These are phyloP conservation scores for Bipolaris sorokiniana DNA, from an alignment of 2,329 filamentous ascomycete species.

Conservation along the genomic window DNA sequence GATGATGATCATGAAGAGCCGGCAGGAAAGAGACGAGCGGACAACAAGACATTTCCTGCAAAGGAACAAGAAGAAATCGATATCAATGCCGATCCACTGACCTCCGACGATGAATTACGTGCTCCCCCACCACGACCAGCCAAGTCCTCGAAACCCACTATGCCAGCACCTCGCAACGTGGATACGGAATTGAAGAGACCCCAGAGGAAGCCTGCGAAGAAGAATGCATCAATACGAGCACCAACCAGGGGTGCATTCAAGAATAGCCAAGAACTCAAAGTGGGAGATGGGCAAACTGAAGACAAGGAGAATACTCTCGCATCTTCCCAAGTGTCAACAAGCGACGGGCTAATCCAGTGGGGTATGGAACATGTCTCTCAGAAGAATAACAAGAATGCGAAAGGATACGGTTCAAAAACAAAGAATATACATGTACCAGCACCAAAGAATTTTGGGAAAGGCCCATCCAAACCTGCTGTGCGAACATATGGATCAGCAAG, in stretches of 20 bases:
- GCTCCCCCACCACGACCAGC: slow-evolving; percentile 8
- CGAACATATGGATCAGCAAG: slow-evolving; percentile 2
- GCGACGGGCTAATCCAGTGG: slow-evolving; percentile 6
- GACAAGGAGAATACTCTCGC: slow-evolving; percentile 28
- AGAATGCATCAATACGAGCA: slow-evolving; percentile 6
- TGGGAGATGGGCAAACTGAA: slow-evolving; percentile 6
- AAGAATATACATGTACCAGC: slow-evolving; percentile 21
- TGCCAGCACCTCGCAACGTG: slow-evolving; percentile 1
- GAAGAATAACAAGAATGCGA: slow-evolving; percentile 1
- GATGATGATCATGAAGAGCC: slow-evolving; percentile 47
- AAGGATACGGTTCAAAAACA: slow-evolving; percentile 11
- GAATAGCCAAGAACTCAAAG: slow-evolving; percentile 19
- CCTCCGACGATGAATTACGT: slow-evolving; percentile 29
- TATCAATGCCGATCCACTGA: slow-evolving; percentile 30
- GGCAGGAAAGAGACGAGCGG: slow-evolving; percentile 10
- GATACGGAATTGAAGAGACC: slow-evolving; percentile 16
- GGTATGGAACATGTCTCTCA: slow-evolving; percentile 22
- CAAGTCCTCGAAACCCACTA: slow-evolving; percentile 6
- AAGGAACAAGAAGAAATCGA: slow-evolving; percentile 12
- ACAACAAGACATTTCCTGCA: neutral
- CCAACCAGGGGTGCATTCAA: slow-evolving; percentile 16
- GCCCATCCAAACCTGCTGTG: neutral
- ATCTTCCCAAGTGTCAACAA: slow-evolving; percentile 12
- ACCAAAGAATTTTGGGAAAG: slow-evolving; percentile 13
- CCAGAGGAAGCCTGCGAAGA: slow-evolving; percentile 3